Conservation (phyloP, 2,329 filamentous ascomycete species). For the Arthrinium phaeospermum region DNA sequence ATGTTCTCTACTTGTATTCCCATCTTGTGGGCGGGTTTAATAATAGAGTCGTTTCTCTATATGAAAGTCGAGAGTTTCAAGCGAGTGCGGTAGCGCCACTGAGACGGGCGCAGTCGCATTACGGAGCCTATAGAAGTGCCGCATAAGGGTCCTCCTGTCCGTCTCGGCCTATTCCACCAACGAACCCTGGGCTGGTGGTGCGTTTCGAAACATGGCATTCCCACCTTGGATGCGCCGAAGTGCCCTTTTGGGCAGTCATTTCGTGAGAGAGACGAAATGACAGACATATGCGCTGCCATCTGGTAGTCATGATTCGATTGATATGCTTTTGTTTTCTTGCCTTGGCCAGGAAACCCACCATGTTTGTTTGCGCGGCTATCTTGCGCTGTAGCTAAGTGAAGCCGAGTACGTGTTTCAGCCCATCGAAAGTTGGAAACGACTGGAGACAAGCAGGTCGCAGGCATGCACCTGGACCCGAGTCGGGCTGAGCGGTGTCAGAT, state of each 20-base stretch:
- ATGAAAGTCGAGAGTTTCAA: not conserved
- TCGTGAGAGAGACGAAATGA: not conserved
- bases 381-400: not conserved
- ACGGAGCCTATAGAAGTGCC: not conserved
- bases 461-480: not conserved
- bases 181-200: not conserved
- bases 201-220: conserved; percentile 2
- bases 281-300: not conserved
- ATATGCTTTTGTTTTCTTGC: not conserved
- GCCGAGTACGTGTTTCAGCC: not conserved
- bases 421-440: not conserved
- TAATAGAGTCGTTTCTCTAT: not conserved
- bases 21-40: not conserved
- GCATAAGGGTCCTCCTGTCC: not conserved
- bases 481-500: not conserved
- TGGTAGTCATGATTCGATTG: not conserved
- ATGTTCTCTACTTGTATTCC: not conserved
- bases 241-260: not conserved
- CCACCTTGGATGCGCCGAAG: not conserved
- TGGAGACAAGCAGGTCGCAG: not conserved
- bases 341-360: not conserved
- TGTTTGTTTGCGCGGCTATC: not conserved
- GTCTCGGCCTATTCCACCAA: not conserved
- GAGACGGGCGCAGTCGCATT: not conserved
- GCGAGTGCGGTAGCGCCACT: not conserved